Conservation (phyloP, 2,329 filamentous ascomycete genomes). For the Coccinonectria pachysandricola region DNA sequence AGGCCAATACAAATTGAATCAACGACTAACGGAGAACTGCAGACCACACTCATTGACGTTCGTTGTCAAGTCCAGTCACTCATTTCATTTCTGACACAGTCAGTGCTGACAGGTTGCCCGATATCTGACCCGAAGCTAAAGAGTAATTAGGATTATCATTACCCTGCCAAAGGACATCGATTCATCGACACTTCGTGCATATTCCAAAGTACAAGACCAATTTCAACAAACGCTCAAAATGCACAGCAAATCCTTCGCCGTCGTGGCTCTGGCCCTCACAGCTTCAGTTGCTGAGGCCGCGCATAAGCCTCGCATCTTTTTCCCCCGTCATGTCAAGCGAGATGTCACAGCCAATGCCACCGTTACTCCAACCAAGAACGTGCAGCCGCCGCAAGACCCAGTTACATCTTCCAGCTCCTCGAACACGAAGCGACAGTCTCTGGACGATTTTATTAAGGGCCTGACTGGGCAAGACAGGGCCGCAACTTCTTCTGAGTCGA, state of each 20-base stretch:
- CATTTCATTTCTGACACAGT: conserved; percentile 38
- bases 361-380: no score
- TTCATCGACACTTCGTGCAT: conserved; percentile 11
- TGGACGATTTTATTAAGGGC: conserved; percentile 16
- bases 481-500: conserved; percentile 1
- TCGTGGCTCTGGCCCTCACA: conserved; percentile 39
- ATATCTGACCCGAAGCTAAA: no score
- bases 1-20: no score
- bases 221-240: conserved; percentile 35
- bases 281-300: conserved; percentile 34
- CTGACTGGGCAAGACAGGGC: conserved; percentile 8
- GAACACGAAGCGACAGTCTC: conserved; percentile 7
- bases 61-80: conserved; percentile 52
- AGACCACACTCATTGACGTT: conserved; percentile 41
- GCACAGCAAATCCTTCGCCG: conserved; percentile 35
- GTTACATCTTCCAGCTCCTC: conserved; percentile 1
- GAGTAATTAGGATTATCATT: no score
- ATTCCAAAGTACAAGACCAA: conserved; percentile 7
- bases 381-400: background rate
- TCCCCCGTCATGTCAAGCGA: conserved; percentile 45
- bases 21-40: conserved; percentile 5
- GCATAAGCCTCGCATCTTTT: conserved; percentile 46
- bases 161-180: conserved; percentile 11
- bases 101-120: no score
- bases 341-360: conserved; percentile 22